Evolutionary conservation across 176 grass and related monocot species (phyloP).

Genomic region (bread wheat (Triticum aestivum)): IWGSC_CS_RefSeq_v2.1 NC_057809.1:502103397-502103896

Average conservation of each 20-base stretch:
- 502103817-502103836: background rate
- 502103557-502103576: slow-evolving; percentile 9
- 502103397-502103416: background rate
- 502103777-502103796: background rate
- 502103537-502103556: slow-evolving; percentile 91
- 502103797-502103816: background rate
- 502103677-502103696: slow-evolving; percentile 82
- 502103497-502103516: slow-evolving; percentile 91
- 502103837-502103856: no score
- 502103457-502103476: background rate
- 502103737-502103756: slow-evolving; percentile 66
- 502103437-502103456: background rate
- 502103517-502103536: slow-evolving; percentile 74
- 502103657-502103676: slow-evolving; percentile 53
- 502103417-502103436: background rate
- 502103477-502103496: slow-evolving; percentile 80
- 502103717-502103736: slow-evolving; percentile 68
- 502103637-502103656: slow-evolving; percentile 59
- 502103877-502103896: background rate
- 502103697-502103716: slow-evolving; percentile 82
- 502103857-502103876: no score
- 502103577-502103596: no score
- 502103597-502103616: no score
- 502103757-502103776: slow-evolving; percentile 26
- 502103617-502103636: background rate